Evolutionary conservation across 179 eudicot genomes (phyloP), one percentile per base, ranked within the genome.

Genomic region (Nepenthes alata): DNA sequence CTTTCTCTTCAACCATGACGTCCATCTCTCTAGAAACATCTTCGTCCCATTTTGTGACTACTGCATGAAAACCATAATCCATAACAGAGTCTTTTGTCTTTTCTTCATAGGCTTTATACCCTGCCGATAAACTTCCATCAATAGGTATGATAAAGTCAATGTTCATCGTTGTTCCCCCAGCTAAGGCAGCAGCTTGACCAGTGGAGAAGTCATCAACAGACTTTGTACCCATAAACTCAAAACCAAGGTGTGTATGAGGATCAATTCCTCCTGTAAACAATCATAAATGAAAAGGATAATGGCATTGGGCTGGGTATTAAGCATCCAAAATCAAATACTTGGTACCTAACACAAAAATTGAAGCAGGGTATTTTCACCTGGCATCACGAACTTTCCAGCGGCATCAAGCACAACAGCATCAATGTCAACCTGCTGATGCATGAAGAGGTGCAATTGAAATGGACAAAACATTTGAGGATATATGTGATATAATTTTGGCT

Each of bases 61-160:
- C 96, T 93, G 89, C 85, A 71, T 93, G 98, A 68, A 93, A 93
- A 70, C 96, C 96, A 72, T 89, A 93, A 77, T 93, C 96, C 95
- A 86, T 89, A 77, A 88, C 81, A 16, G 98, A 74, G 60, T 71
- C 79, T 64, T 80, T 72, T 8, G 96, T 78, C 71, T 93, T 93
- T 53, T 73, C 65, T 35, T 65, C 75, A 67, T 93, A 89, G 8
- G 85, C 70, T 68, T 89, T 78, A 50, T 67, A 76, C 55, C 98
- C 98, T 16, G 83, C 79, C 13, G 90, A 80, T 59, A 89, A 75
- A 68, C 85, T 93, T 37, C 96, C 98, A 53, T 85, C 62, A 53
- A 81, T 78, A 53, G 98, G 98, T 61, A 89, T 83, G 55, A 89
- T 85, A 75, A 93, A 93, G 74, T 89, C 98, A 48, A 89, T 93